Base-by-base conservation (phyloP, 371 early-diverging fungal genomes). In the Chytridium lagenaria region DNA sequence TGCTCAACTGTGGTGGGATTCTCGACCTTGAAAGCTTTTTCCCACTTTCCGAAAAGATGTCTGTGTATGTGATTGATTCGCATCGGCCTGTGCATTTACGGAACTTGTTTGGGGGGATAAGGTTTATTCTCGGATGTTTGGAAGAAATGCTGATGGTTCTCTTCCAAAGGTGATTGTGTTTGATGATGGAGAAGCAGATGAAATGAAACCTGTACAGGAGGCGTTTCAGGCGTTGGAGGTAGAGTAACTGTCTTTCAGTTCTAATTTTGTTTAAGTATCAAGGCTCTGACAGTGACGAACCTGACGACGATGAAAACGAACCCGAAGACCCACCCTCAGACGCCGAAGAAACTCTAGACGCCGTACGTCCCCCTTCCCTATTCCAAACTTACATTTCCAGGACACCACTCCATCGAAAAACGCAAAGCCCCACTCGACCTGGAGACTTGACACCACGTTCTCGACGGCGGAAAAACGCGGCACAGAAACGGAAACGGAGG, bases 1-100 rank as follows among this genome's bases (percentile, higher is more conserved):
- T 95, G 81, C 84, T 97, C 69, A 96, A 96, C 81, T 95, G 95
- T 78, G 96, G 95, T 5, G 95, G 90, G 1, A 72, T 87, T 33
- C 83, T 93, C 39, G 92, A 94, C 69, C 76, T 95, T 5, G 82
- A 81, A 23, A 91, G 94, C 30, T 77, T 88, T 10, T 85, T 94
- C 55, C 26, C 39, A 49, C 67, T 89, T 34, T 75, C 68, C 2
- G 86, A 87, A n/a, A 76, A 85, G 1, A 83, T 91, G 23, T 86
- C 85, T 0, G 87, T 94, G 5, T 90, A 94, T 71, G 83, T 97
- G 1, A 78, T 95, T 52, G 98, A 97, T 72, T 92, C 91, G 67
- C 95, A 93, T 67, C 86, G 98, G 33, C 98, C 98, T 1, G 81
- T 93, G 31, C 86, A 92, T 71, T 86, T 97, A 10, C 87, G 90